Evolutionary conservation across 305 asterid genomes (phyloP), one percentile per base, ranked within the genome.

Genomic region (Salvia sclarea): DNA sequence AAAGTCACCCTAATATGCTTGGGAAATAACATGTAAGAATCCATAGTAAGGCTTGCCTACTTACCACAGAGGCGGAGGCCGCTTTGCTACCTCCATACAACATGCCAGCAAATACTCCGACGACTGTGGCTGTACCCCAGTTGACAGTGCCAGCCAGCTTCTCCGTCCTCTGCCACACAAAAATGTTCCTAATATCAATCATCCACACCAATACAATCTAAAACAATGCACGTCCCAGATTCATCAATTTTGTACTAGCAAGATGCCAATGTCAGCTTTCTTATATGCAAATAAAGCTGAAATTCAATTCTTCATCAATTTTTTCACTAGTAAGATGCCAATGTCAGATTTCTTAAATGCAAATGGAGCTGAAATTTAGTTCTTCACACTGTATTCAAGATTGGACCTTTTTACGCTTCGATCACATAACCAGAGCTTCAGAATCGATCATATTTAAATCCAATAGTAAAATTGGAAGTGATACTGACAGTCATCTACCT

Each of bases 1-100:
- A 50, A 53, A 61, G 33, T 55, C 47, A 57, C 55, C 53, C 33
- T 33, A 30, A 33, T 21, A 44, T 20, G 2, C 66, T 31, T 28
- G 12, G 6, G 56, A 56, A 41, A 54, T 7, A 62, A 56, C 20
- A 17, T 16, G 11, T 25, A 16, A 60, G 17, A 28, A 66, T 49
- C 47, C 62, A 38, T 44, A n/a, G 33, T 24, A 30, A 63, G 50
- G 55, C 38, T 52, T 21, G 68, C 57, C 58, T 56, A 79, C 98
- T 86, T 79, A 92, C 98, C 78, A 88, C 92, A 73, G 98, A 93
- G 69, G 95, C 95, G 76, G 96, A 82, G 38, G 96, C 97, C 86
- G 88, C 98, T 84, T 87, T 90, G 88, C 97, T 90, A 62, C 97
- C 97, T 37, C 98, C 96, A 76, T 90, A 90, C 45, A 93, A 64